These are phyloP conservation scores for Penicillium sp. DNA, from an alignment of 2,329 filamentous ascomycete species.

Conservation along the genomic window DNA sequence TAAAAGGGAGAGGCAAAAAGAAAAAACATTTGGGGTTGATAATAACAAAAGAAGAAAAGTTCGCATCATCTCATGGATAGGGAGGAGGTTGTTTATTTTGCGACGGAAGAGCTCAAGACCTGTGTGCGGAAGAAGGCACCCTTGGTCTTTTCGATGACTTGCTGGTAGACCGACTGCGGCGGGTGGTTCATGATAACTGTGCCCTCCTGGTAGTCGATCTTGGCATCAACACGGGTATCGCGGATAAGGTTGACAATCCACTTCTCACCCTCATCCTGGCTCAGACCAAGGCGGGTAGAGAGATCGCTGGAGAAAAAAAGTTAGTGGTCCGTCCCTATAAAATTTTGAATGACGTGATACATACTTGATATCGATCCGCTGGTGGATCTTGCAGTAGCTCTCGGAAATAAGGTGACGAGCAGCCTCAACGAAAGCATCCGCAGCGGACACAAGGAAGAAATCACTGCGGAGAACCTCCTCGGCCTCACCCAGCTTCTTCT, in stretches of 20 bases:
- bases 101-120: conserved; percentile 68
- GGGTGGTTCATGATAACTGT: conserved; percentile 99
- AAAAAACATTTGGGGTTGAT: conserved; percentile 30
- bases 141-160: conserved; percentile 99
- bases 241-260: conserved; percentile 99
- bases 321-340: not conserved
- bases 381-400: conserved; percentile 99
- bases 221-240: conserved; percentile 94
- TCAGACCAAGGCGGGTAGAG: conserved; percentile 84
- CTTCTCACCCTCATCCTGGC: conserved; percentile 96
- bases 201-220: conserved; percentile 99
- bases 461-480: conserved; percentile 90
- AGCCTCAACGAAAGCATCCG: conserved; percentile 88
- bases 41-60: conserved; percentile 33
- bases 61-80: conserved; percentile 26
- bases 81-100: conserved; percentile 41
- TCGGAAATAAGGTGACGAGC: conserved; percentile 97
- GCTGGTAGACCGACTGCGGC: conserved; percentile 96
- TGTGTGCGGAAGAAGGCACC: conserved; percentile 98
- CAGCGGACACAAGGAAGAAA: conserved; percentile 87
- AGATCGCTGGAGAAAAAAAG: conserved; percentile 64
- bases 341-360: conserved; percentile 9
- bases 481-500: conserved; percentile 79
- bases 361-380: conserved; percentile 93
- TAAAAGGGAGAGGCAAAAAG: conserved; percentile 33